Conservation (phyloP, 2,329 filamentous ascomycete genomes). For the Claviceps humidiphila region DNA sequence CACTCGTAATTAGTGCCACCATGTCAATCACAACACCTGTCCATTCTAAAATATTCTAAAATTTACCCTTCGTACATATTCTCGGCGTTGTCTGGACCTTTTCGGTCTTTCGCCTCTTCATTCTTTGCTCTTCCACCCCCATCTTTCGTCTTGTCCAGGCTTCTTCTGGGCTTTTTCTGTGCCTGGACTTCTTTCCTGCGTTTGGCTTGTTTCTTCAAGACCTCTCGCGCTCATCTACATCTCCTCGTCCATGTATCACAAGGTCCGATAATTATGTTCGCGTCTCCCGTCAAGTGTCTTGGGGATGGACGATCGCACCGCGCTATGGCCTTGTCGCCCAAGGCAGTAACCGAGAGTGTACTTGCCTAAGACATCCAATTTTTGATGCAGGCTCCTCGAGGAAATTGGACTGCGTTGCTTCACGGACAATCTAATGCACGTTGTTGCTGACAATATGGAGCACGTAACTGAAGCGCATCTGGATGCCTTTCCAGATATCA, state of each 20-base stretch:
- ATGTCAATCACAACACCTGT: too few species aligned
- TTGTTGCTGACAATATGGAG: constrained; percentile 24
- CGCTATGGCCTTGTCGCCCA: constrained; percentile 12
- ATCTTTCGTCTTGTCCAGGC: too few species aligned
- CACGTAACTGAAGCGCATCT: constrained; percentile 21
- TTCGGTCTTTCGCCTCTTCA: too few species aligned
- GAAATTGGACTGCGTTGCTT: constrained; percentile 23
- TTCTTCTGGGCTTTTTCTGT: too few species aligned
- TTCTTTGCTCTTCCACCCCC: too few species aligned
- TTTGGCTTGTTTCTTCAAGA: too few species aligned
- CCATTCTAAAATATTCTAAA: too few species aligned
- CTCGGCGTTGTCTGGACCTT: too few species aligned
- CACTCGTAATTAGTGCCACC: too few species aligned
- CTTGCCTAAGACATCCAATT: constrained; percentile 17
- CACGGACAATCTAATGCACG: constrained; percentile 24
- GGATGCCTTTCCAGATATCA: constrained; percentile 20
- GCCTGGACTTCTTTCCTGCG: too few species aligned
- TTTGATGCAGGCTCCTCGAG: constrained; percentile 13
- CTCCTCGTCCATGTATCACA: neutral
- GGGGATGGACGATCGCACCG: constrained; percentile 20
- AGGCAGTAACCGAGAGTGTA: constrained; percentile 21
- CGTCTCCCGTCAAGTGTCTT: constrained; percentile 21
- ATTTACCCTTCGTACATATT: too few species aligned
- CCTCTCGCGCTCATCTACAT: too few species aligned
- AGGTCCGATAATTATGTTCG: constrained; percentile 15